A percentile compares a stretch with the other conserved stretches of the same genome.
These are phyloP conservation scores for Termitomyces sp. DNA, from an alignment of 768 basidiomycete genomes.

Conservation along the genomic window DNA sequence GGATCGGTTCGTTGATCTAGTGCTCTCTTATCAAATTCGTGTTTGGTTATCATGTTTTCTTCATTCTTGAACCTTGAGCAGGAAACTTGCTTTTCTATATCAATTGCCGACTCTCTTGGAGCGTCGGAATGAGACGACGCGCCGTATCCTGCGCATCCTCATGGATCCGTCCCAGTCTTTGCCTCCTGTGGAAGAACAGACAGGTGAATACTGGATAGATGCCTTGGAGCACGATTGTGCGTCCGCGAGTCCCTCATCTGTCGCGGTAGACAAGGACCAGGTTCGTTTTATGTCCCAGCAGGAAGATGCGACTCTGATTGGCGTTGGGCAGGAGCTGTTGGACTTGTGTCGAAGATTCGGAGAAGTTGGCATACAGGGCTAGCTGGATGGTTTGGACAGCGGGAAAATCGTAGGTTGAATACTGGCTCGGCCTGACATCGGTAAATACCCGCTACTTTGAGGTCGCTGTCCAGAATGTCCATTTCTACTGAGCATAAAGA, in stretches of 20 bases:
- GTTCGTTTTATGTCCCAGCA: conserved; percentile 1
- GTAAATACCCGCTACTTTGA: background rate
- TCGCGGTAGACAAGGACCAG: conserved; percentile 6
- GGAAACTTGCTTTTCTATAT: conserved; percentile 9
- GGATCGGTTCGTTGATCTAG: conserved; percentile 1
- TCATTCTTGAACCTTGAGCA: background rate
- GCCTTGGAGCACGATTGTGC: conserved; percentile 2
- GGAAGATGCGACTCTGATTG: background rate
- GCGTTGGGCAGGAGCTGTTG: conserved; percentile 6
- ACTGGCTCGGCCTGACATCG: background rate
- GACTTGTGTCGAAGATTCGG: conserved; percentile 13
- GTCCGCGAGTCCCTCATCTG: background rate
- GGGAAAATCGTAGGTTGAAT: background rate
- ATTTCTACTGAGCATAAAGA: no score
- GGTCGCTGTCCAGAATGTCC: background rate
- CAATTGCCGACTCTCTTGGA: conserved; percentile 4
- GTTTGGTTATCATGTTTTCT: background rate
- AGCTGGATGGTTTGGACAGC: background rate
- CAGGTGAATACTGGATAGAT: conserved; percentile 12
- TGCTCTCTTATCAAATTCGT: background rate
- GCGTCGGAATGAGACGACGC: conserved; percentile 8
- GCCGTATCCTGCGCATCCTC: conserved; percentile 15
- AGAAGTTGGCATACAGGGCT: conserved; percentile 3
- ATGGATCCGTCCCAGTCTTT: conserved; percentile 5
- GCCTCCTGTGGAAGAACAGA: background rate